Base-by-base conservation (phyloP, 1,284 basidiomycete species). In the Microbotryum violaceum region DNA sequence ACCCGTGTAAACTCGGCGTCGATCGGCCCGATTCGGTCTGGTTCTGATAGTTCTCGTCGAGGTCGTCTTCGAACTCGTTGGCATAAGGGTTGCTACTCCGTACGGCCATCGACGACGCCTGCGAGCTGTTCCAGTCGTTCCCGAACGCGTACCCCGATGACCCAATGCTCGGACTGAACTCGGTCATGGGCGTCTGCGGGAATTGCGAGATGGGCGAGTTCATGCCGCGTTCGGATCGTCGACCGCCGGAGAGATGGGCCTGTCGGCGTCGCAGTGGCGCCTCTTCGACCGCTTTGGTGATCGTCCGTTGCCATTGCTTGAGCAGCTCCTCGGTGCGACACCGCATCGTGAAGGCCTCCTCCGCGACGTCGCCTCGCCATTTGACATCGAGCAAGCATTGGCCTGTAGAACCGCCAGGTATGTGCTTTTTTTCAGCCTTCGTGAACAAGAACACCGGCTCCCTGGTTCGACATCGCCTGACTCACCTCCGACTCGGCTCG, bases 301-400 rank as follows among this genome's bases (percentile, higher is more conserved):
- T 87, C 65, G 87, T 85, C 21, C 83, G 81, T 72, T 94, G 88
- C 94, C 96, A 99, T 71, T 89, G 87, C 60, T 84, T 84, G 73
- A 97, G 83, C 73, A 93, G 89, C 72, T 97, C 94, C 74, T 97
- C 91, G 27, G 86, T 86, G 58, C 89, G 84, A 75, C 94, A 97
- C 58, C 89, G 87, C 63, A 99, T 82, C 50, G 91, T 89, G 76
- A 99, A 97, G 70, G 85, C 93, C 74, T 98, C 96, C 52, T 77
- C 73, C 5, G 62, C 60, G 33, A 67, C 56, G 72, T 96, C 92
- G 10, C 91, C 91, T 71, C 88, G 85, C 92, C 92, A 96, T 82
- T 86, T 92, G 2, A 96, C 88, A 53, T 89, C 86, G 57, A 97
- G 71, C 1, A 77, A 71, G 59, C 78, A 74, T 48, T 75, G 73